Percentiles rank a stretch among this genome's conserved stretches.
These are phyloP conservation scores for Dryas drummondii DNA, from an alignment of 306 rosid genomes.

Conservation along the genomic window DNA sequence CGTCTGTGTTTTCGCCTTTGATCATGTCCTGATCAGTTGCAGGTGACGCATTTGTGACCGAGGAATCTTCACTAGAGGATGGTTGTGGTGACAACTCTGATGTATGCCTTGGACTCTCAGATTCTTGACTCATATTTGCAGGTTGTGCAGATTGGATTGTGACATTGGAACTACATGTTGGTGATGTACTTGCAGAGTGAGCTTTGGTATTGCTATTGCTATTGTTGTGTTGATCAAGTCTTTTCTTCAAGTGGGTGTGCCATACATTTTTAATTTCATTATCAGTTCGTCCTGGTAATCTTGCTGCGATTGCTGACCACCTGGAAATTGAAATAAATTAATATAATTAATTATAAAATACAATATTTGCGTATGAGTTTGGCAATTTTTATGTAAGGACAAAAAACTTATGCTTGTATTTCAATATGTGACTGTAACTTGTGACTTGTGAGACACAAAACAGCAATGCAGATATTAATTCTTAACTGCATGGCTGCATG, in stretches of 20 bases:
- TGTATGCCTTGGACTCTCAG: constrained; percentile 33
- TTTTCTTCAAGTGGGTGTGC: constrained; percentile 97
- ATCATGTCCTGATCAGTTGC: not conserved
- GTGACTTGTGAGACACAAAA: not conserved
- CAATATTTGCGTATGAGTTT: not conserved
- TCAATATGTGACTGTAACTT: not conserved
- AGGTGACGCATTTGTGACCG: constrained; percentile 28
- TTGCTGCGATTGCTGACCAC: constrained; percentile 96
- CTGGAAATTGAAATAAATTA: constrained; percentile 34
- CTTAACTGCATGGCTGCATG: constrained; percentile 32
- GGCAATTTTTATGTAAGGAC: not conserved
- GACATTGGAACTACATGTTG: constrained; percentile 28
- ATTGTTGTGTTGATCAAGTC: constrained; percentile 26
- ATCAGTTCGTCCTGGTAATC: constrained; percentile 87
- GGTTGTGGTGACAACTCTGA: constrained; percentile 24
- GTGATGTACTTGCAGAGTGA: not conserved
- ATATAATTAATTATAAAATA: not conserved
- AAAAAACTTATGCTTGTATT: not conserved
- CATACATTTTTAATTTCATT: constrained; percentile 94
- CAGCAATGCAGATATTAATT: not conserved
- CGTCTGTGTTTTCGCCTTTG: constrained; percentile 47
- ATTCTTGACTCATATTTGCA: constrained; percentile 13
- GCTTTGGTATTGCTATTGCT: not conserved
- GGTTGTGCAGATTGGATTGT: constrained; percentile 40
- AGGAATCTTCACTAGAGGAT: constrained; percentile 51